phyloP scores from a whole-genome alignment of 805 yeast genomes.

The Schwanniomyces yamadae region DNA sequence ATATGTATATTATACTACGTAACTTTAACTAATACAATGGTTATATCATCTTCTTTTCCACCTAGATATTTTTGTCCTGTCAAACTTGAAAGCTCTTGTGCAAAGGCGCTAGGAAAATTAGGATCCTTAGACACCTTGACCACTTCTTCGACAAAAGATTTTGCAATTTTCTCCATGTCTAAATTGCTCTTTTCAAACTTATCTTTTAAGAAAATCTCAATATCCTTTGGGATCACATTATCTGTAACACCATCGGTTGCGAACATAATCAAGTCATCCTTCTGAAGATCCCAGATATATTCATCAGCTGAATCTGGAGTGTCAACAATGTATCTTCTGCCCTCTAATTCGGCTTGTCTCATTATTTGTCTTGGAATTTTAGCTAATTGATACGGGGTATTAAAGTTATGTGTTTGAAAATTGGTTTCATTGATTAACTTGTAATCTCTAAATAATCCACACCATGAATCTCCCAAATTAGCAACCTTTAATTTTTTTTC shows the following conservation, averaged over 20 bases:
- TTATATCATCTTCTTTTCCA: constrained; percentile 95
- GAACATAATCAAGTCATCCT: constrained; percentile 74
- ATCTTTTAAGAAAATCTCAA: constrained; percentile 66
- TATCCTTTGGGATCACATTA: constrained; percentile 71
- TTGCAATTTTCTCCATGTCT: constrained; percentile 48
- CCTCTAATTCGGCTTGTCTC: constrained; percentile 51
- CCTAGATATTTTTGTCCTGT: constrained; percentile 75
- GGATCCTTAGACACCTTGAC: constrained; percentile 69
- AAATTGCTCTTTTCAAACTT: constrained; percentile 32
- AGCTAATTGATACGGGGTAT: constrained; percentile 89
- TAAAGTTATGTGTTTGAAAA: constrained; percentile 83
- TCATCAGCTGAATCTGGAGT: constrained; percentile 67
- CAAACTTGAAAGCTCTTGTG: constrained; percentile 67
- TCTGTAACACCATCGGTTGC: constrained; percentile 96
- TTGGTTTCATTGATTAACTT: constrained; percentile 62
- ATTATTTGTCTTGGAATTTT: constrained; percentile 68
- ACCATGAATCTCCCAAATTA: constrained; percentile 94
- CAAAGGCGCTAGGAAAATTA: constrained; percentile 78
- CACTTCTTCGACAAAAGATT: constrained; percentile 62
- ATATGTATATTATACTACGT: constrained; percentile 14
- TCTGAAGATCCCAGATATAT: constrained; percentile 61
- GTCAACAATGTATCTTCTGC: constrained; percentile 68
- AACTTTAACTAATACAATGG: constrained; percentile 73
- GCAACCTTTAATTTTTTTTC: constrained; percentile 61
- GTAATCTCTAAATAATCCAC: constrained; percentile 73